These are phyloP conservation scores for Peribolospora kevripleyi DNA, from an alignment of 768 basidiomycete genomes.

Conservation along the genomic window DNA sequence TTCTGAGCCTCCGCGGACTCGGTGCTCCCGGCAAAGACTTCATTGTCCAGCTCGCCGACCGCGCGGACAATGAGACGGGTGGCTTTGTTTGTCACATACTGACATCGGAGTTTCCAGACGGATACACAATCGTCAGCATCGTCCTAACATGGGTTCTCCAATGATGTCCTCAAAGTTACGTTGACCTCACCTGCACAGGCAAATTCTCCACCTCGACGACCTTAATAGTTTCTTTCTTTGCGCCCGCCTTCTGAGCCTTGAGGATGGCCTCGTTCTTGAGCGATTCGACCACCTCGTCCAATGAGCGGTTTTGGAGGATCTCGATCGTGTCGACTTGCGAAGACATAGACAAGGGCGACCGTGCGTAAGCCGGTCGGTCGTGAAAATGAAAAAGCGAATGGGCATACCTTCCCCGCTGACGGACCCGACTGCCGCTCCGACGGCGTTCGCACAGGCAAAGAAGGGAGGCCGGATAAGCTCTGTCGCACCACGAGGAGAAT, in stretches of 20 bases:
- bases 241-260: constrained; percentile 27
- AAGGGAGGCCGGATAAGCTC: constrained; percentile 29
- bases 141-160: no score
- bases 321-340: constrained; percentile 21
- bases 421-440: constrained; percentile 31
- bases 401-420: constrained; percentile 28
- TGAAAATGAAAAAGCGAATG: background rate
- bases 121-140: no score
- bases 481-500: background rate
- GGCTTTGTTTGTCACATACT: no score
- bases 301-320: constrained; percentile 15
- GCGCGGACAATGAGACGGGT: no score
- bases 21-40: no score
- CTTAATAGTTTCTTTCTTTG: constrained; percentile 23
- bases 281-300: constrained; percentile 18
- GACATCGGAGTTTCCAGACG: no score
- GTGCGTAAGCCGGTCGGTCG: no score
- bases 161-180: background rate
- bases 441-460: constrained; percentile 21
- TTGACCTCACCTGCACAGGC: constrained; percentile 15
- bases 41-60: no score
- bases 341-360: background rate
- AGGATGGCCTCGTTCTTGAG: constrained; percentile 25
- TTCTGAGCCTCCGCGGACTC: no score
- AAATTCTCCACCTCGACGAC: constrained; percentile 35